These are phyloP conservation scores for Bondarzewia mesenterica DNA, from an alignment of 1,284 basidiomycete species.

Conservation along the genomic window DNA sequence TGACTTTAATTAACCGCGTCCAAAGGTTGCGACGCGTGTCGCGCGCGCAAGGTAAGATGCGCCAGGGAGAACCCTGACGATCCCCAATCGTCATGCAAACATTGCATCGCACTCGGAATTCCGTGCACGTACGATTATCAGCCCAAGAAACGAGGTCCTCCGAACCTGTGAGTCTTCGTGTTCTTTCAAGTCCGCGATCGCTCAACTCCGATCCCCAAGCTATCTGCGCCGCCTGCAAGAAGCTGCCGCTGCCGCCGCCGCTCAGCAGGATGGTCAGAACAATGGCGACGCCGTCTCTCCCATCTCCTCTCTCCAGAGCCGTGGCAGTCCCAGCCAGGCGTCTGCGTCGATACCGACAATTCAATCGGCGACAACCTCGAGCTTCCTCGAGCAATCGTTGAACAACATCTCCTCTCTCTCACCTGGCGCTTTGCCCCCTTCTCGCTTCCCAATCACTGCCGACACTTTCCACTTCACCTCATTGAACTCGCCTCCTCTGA, in stretches of 20 bases:
- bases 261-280: conserved; percentile 26
- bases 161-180: conserved; percentile 62
- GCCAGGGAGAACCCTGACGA: conserved; percentile 72
- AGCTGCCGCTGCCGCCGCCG: conserved; percentile 52
- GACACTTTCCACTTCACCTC: conserved; percentile 53
- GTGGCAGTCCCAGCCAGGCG: conserved; percentile 42
- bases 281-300: conserved; percentile 40
- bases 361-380: conserved; percentile 32
- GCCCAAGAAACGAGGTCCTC: conserved; percentile 85
- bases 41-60: conserved; percentile 76
- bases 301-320: conserved; percentile 29
- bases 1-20: conserved; percentile 9
- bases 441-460: conserved; percentile 61
- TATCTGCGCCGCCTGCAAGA: conserved; percentile 75
- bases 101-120: conserved; percentile 75
- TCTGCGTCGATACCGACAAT: conserved; percentile 34
- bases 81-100: conserved; percentile 69
- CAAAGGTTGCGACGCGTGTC: conserved; percentile 75
- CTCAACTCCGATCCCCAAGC: conserved; percentile 26
- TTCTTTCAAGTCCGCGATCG: conserved; percentile 1
- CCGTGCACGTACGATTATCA: conserved; percentile 87
- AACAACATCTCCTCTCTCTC: conserved; percentile 29
- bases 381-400: conserved; percentile 45
- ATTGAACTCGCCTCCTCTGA: conserved; percentile 27
- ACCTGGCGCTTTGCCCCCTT: conserved; percentile 45